Percentiles rank a stretch among this genome's conserved stretches.
phyloP scores from a whole-genome alignment of 495 filamentous ascomycete genomes.

The Daldinia childiae region DNA sequence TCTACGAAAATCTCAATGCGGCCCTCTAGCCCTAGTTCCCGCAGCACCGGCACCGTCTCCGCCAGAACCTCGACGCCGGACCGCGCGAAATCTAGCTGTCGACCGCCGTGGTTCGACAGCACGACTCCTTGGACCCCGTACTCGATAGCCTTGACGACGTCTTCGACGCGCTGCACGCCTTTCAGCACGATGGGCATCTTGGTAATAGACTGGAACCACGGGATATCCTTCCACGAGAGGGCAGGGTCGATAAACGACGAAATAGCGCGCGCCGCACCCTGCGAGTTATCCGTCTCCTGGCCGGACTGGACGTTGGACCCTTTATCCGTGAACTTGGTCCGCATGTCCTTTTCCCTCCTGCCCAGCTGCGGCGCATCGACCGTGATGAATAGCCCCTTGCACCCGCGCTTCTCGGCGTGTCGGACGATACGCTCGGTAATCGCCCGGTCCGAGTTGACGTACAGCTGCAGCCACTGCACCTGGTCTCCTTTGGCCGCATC shows the following conservation, averaged over 20 bases:
- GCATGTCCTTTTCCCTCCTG: conserved; percentile 94
- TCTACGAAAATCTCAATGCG: conserved; percentile 92
- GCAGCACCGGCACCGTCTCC: conserved; percentile 94
- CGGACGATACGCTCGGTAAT: conserved; percentile 91
- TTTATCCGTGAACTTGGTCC: conserved; percentile 86
- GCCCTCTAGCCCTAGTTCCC: conserved; percentile 80
- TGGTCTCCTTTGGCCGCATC: conserved; percentile 84
- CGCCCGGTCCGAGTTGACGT: conserved; percentile 95
- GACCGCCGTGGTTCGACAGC: conserved; percentile 94
- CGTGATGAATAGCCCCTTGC: conserved; percentile 97
- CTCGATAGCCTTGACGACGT: conserved; percentile 87
- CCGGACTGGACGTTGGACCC: conserved; percentile 83
- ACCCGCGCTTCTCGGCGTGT: conserved; percentile 91
- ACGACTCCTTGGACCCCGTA: conserved; percentile 89
- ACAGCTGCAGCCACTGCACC: conserved; percentile 96
- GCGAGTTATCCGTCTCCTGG: conserved; percentile 80
- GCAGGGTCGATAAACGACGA: conserved; percentile 94
- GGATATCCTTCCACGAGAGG: conserved; percentile 92
- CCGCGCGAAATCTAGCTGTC: conserved; percentile 93
- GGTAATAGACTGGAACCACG: conserved; percentile 92
- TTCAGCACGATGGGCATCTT: conserved; percentile 97
- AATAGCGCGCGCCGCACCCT: conserved; percentile 90
- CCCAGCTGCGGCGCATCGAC: conserved; percentile 97
- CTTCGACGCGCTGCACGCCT: conserved; percentile 95
- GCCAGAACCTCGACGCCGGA: conserved; percentile 94